phyloP scores from a whole-genome alignment of 2,329 filamentous ascomycete genomes.

The Cordyceps pruinosa region DNA sequence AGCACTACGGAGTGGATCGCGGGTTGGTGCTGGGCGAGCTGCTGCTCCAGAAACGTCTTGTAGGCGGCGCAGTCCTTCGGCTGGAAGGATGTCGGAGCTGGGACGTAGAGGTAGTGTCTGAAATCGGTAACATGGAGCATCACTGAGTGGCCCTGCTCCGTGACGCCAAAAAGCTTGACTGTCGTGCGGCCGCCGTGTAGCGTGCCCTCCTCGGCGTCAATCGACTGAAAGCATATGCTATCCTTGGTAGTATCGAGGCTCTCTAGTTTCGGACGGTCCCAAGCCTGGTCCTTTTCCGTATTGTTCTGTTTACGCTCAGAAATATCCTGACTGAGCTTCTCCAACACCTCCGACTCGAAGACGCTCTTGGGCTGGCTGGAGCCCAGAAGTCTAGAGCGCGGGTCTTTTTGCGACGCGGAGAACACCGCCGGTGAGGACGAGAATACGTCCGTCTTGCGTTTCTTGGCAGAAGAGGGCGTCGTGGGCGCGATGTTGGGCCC shows the following conservation, averaged over 20 bases:
- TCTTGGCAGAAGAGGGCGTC: slow-evolving; percentile 60
- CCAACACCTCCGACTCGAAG: slow-evolving; percentile 89
- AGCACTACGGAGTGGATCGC: slow-evolving; percentile 76
- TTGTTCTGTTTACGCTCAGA: slow-evolving; percentile 78
- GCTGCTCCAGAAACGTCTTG: slow-evolving; percentile 71
- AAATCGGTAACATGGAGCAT: slow-evolving; percentile 94
- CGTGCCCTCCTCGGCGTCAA: slow-evolving; percentile 87
- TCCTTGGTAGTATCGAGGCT: slow-evolving; percentile 52
- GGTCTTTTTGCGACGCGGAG: slow-evolving; percentile 56
- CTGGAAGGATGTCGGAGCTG: slow-evolving; percentile 76
- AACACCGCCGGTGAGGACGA: slow-evolving; percentile 51
- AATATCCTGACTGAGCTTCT: slow-evolving; percentile 94
- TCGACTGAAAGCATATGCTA: slow-evolving; percentile 84
- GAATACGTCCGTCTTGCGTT: slow-evolving; percentile 67
- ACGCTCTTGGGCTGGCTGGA: slow-evolving; percentile 81
- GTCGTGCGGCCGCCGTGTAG: slow-evolving; percentile 68
- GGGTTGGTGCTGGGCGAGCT: slow-evolving; percentile 65
- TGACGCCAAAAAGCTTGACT: slow-evolving; percentile 91
- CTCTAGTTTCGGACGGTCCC: slow-evolving; percentile 59
- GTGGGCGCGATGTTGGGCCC: slow-evolving; percentile 53
- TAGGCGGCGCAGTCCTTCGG: slow-evolving; percentile 71
- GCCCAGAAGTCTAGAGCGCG: slow-evolving; percentile 50
- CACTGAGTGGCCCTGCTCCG: slow-evolving; percentile 75
- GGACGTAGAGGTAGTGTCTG: slow-evolving; percentile 90
- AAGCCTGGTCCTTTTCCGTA: slow-evolving; percentile 87